These are phyloP conservation scores for Dysphania ambrosioides DNA, from an alignment of 148 eudicot species.

Conservation along the genomic window DNA sequence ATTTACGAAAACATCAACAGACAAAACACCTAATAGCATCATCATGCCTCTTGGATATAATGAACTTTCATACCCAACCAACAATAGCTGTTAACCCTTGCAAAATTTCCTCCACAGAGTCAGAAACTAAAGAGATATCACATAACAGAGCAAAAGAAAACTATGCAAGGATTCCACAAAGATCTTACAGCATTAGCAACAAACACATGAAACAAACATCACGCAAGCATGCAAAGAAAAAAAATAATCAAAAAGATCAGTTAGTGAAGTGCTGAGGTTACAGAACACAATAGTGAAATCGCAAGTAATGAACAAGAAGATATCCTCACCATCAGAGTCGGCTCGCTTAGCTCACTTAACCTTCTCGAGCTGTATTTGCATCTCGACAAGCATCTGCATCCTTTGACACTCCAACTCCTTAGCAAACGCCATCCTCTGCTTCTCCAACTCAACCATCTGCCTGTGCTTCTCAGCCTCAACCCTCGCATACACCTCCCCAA, in stretches of 20 bases:
- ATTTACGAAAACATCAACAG: neutral
- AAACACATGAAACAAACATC: neutral
- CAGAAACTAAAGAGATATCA: neutral
- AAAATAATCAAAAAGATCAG: neutral
- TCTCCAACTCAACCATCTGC: slow-evolving; percentile 75
- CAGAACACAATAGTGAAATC: too few relatives aligned
- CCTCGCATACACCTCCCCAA: slow-evolving; percentile 64
- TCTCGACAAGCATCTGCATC: slow-evolving; percentile 76
- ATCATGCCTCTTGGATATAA: neutral
- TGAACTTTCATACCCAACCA: neutral
- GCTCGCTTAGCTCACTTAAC: slow-evolving; percentile 51
- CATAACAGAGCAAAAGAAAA: too few relatives aligned
- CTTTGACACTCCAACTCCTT: slow-evolving; percentile 80
- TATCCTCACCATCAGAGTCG: slow-evolving; percentile 50
- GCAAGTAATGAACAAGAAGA: too few relatives aligned
- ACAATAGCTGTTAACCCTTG: neutral
- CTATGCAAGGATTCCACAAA: neutral
- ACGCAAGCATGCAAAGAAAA: neutral
- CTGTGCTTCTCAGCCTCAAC: slow-evolving; percentile 66
- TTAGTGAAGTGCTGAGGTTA: neutral
- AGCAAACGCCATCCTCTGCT: slow-evolving; percentile 72
- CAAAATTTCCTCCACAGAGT: neutral
- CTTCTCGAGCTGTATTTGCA: slow-evolving; percentile 76
- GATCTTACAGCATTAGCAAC: neutral
- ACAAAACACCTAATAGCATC: neutral